Evolutionary conservation across 2,329 filamentous ascomycete genomes (phyloP), one percentile per base, ranked within the genome.

Genomic region (Epichloe festucae): DNA sequence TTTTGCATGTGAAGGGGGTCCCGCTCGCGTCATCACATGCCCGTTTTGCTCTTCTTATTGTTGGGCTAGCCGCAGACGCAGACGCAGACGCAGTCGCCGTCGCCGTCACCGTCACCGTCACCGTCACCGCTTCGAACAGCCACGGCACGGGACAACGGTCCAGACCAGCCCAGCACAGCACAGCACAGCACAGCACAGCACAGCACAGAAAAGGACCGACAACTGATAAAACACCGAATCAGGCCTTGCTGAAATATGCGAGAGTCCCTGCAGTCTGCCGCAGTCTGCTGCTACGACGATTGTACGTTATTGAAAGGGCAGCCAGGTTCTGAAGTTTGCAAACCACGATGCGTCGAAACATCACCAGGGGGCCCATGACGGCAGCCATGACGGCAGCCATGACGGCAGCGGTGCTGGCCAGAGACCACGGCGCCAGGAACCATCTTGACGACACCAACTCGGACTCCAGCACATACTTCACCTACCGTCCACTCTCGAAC

Each of bases 401-500:
- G 35, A 49, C 38, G 3, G 34, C 36, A 3, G 35, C 47, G 27
- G 14, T 34, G 34, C 46, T 11, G 21, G 40, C 44, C 50, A 58
- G 58, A 51, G 57, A 57, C 50, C 14, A 4, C 6, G 7, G 8
- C 11, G 19, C n/a, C 34, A 5, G 17, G 4, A 1, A 17, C 5
- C 21, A 27, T 27, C 8, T 5, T 14, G 34, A n/a, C 35, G 19
- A 23, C 8, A n/a, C 15, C 21, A 11, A 21, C 46, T 15, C 39
- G n/a, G 27, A 11, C 38, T 42, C 75, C 52, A 71, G 74, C 53
- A 72, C 73, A 56, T 79, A 78, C 65, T 81, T 82, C 60, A 82
- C 80, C 56, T 85, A 85, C 65, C 76, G 79, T 46, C 82, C 82
- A 10, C 71, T 85, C 49, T 85, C 81, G 34, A 83, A 81, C 63